Base-by-base conservation (phyloP, 352 stramenopile species). In the Globisporangium spinosum region DNA sequence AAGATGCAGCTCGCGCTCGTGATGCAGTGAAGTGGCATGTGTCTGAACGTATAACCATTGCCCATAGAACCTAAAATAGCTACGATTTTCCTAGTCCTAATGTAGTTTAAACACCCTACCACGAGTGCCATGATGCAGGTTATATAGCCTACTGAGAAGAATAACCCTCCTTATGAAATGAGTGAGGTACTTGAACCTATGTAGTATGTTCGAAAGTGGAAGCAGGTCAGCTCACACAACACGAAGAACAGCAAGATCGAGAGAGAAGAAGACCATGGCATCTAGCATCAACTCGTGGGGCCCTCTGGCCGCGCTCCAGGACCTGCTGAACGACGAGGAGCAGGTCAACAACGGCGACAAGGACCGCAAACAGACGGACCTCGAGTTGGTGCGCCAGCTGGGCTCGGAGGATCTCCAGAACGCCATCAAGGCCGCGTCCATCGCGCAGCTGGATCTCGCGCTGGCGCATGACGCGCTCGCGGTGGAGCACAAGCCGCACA, bases 1-100 rank as follows among this genome's bases (percentile, higher is more conserved):
- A 93, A 92, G 66, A 89, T 94, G 67, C 75, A 89, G 66, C 67
- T 96, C 9, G 81, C 87, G 54, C 76, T 94, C 13, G 70, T 94
- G 40, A 93, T 96, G 85, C 85, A 93, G 69, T 93, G 8, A 38
- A 38, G 27, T 38, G 17, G 10, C 3, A 17, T 17, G 10, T 17
- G 10, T 43, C 2, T 29, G n/a, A 29, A 29, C 8, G 2, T 29
- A 10, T 29, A 56, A 15, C 51, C 10, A 57, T 57, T 12, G 32
- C 32, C 32, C 6, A 12, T 38, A 38, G 32, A 38, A 38, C 32
- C 32, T 38, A 38, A 38, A 38, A 38, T 38, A 38, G 32, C 6
- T 12, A 12, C 5, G 6, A 38, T 38, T 2, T 38, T 32, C 29
- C 29, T 32, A 32, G 32, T 9, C 32, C 32, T 38, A 38, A 38